Evolutionary conservation across 495 filamentous ascomycete species (phyloP).

Genomic region (Daldinia caldariorum): DNA sequence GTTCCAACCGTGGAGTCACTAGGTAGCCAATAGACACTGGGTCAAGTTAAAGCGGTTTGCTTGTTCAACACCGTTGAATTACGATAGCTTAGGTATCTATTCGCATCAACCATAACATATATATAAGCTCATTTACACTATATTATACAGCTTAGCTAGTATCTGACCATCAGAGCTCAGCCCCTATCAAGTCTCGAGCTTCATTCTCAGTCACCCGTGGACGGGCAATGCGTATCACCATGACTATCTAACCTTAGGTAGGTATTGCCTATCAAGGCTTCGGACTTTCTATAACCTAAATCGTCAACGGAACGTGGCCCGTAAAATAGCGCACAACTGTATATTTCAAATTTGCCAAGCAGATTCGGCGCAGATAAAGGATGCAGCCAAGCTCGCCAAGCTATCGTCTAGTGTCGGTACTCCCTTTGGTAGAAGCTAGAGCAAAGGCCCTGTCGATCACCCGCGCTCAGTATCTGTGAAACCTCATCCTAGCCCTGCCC

Average conservation of each 20-base stretch:
- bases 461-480: slow-evolving; percentile 30
- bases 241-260: too few relatives aligned
- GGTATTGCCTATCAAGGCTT: neutral
- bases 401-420: slow-evolving; percentile 30
- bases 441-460: slow-evolving; percentile 41
- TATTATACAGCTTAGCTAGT: neutral
- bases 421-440: slow-evolving; percentile 24
- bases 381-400: slow-evolving; percentile 41
- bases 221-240: neutral
- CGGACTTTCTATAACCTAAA: slow-evolving; percentile 31
- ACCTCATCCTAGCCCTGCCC: slow-evolving; percentile 26
- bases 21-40: neutral
- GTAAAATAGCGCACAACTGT: neutral
- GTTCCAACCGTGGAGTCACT: neutral
- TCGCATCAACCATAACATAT: neutral
- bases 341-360: slow-evolving; percentile 28
- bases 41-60: neutral
- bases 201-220: neutral
- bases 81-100: neutral
- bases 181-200: slow-evolving; percentile 7
- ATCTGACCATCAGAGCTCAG: neutral
- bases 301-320: neutral
- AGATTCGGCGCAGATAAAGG: slow-evolving; percentile 22
- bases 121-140: neutral
- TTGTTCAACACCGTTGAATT: slow-evolving; percentile 6